Percentiles rank a stretch among this genome's conserved stretches.
Conservation (phyloP, 768 basidiomycete genomes). For the Symmetrospora coprosmae region DNA sequence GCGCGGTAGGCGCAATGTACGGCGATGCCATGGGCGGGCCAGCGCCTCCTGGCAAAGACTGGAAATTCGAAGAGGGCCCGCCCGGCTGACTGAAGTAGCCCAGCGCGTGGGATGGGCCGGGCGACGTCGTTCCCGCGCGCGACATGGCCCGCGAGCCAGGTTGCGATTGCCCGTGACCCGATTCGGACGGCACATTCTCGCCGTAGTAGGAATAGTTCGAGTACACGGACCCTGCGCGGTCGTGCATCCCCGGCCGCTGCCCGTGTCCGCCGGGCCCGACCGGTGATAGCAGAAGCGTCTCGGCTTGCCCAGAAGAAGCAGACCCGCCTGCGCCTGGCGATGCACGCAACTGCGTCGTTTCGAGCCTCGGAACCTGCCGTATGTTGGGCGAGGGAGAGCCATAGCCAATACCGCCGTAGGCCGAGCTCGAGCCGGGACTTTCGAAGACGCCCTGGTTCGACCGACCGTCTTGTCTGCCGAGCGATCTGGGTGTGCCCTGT, state of each 20-base stretch:
- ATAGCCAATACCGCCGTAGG: neutral
- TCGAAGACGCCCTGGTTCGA: no score
- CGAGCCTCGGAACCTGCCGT: neutral
- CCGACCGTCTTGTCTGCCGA: no score
- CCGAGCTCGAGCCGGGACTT: neutral
- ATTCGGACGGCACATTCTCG: conserved; percentile 3
- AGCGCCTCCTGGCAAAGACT: neutral
- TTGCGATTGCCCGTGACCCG: no score
- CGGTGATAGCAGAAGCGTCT: no score
- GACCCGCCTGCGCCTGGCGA: neutral
- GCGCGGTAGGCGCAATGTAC: neutral
- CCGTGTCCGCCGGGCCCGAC: neutral
- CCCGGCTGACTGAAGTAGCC: no score
- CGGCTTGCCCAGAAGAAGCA: no score
- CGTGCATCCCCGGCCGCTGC: neutral
- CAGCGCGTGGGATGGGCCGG: neutral
- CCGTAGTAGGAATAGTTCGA: conserved; percentile 20
- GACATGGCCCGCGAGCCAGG: no score
- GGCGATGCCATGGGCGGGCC: neutral
- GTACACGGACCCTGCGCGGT: conserved; percentile 2
- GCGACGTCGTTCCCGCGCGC: no score
- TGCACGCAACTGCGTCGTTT: neutral
- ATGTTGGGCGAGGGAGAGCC: neutral
- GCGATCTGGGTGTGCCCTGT: no score
- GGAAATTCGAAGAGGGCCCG: neutral